A percentile compares a stretch with the other conserved stretches of the same genome.
Conservation (phyloP, 495 filamentous ascomycete genomes). For the Mycothermus thermophilus region DNA sequence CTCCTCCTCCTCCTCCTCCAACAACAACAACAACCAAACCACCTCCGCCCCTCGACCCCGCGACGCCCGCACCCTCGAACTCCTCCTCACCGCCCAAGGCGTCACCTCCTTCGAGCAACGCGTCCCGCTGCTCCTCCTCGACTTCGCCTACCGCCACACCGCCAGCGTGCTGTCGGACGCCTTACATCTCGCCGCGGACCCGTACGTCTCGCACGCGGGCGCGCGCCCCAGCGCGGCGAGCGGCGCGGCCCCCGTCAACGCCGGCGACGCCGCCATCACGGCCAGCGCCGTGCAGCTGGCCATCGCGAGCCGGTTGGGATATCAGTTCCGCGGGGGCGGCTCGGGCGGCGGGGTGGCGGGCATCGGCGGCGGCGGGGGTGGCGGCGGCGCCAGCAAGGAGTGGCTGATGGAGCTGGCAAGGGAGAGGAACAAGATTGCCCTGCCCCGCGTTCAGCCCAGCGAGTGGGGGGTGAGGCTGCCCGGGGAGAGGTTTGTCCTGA, state of each 20-base stretch:
- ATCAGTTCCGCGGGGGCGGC: conserved; percentile 38
- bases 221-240: conserved; percentile 30
- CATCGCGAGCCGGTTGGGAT: conserved; percentile 34
- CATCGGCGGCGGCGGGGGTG: conserved; percentile 32
- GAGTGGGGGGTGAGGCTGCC: conserved; percentile 79
- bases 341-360: conserved; percentile 23
- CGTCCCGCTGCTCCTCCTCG: conserved; percentile 84
- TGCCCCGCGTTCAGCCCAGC: conserved; percentile 56
- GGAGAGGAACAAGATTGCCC: conserved; percentile 64
- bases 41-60: conserved; percentile 64
- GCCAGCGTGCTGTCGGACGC: conserved; percentile 53
- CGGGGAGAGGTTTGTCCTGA: conserved; percentile 82
- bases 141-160: conserved; percentile 85
- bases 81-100: conserved; percentile 75
- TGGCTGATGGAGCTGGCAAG: conserved; percentile 70
- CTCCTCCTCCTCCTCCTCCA: conserved; percentile 19
- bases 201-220: conserved; percentile 42
- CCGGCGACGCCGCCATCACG: conserved; percentile 30
- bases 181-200: conserved; percentile 47
- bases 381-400: conserved; percentile 58
- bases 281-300: conserved; percentile 37
- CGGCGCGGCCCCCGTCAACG: conserved; percentile 33
- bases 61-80: conserved; percentile 81
- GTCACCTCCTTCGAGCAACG: conserved; percentile 86
- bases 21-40: conserved; percentile 20